Conservation (phyloP, 176 grass and related monocot species). For the Puya raimondii region DNA sequence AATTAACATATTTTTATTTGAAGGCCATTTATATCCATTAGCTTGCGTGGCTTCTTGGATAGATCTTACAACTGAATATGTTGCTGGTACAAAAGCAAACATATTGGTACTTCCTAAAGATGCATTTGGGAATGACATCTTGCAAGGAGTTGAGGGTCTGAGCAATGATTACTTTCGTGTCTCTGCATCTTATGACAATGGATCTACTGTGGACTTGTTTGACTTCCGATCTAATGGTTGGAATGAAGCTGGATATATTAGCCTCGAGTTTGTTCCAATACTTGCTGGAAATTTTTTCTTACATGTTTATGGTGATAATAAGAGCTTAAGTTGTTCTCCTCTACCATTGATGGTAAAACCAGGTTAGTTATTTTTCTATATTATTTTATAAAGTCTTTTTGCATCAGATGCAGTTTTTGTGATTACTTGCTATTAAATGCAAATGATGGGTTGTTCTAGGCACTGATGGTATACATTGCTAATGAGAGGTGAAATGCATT, state of each 20-base stretch:
- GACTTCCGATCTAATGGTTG: constrained; percentile 46
- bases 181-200: constrained; percentile 27
- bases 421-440: not conserved
- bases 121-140: constrained; percentile 52
- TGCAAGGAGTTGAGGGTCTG: constrained; percentile 1
- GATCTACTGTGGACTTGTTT: constrained; percentile 20
- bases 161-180: constrained; percentile 30
- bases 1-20: constrained; percentile 1
- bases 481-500: no score
- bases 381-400: not conserved
- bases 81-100: constrained; percentile 38
- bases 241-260: constrained; percentile 34
- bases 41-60: constrained; percentile 37
- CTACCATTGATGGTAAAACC: constrained; percentile 42
- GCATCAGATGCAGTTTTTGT: not conserved
- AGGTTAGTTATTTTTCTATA: constrained; percentile 31
- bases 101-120: constrained; percentile 38
- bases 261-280: constrained; percentile 43
- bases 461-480: no score
- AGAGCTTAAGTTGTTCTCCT: constrained; percentile 37
- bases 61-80: not conserved
- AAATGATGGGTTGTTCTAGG: no score
- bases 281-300: constrained; percentile 42
- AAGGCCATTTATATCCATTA: constrained; percentile 37
- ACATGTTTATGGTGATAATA: constrained; percentile 37